phyloP scores from a whole-genome alignment of 2,329 filamentous ascomycete species.

The Sporothrix variecibatus region DNA sequence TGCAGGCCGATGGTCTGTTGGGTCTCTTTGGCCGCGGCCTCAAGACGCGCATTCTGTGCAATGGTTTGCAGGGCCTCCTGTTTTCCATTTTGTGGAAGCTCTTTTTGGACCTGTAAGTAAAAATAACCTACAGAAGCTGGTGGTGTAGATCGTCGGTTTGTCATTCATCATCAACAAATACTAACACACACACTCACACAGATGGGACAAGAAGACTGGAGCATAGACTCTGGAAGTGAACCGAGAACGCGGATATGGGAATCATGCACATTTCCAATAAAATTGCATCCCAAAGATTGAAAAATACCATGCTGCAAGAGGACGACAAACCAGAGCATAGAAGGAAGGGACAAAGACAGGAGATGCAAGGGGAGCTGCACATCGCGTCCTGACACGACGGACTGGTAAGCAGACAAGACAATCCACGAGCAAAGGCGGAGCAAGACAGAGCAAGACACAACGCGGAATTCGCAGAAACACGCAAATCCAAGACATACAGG shows the following conservation, averaged over 20 bases:
- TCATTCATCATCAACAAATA: background rate
- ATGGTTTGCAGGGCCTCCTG: slow-evolving; percentile 49
- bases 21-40: slow-evolving; percentile 50
- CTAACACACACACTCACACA: background rate
- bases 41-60: slow-evolving; percentile 51
- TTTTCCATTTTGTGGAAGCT: slow-evolving; percentile 54
- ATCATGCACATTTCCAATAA: background rate
- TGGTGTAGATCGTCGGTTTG: background rate
- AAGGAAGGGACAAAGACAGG: background rate
- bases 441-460: background rate
- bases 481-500: background rate
- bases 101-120: slow-evolving; percentile 49
- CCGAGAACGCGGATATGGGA: background rate
- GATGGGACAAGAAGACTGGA: slow-evolving; percentile 23
- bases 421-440: background rate
- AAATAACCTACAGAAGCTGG: too few species aligned
- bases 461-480: background rate
- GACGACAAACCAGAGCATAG: background rate
- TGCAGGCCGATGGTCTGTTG: slow-evolving; percentile 45
- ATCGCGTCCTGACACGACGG: slow-evolving; percentile 12
- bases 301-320: background rate
- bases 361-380: background rate
- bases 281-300: background rate
- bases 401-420: background rate
- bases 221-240: background rate